Base-by-base conservation (phyloP, 1,284 basidiomycete species). In the Flammula alnicola region DNA sequence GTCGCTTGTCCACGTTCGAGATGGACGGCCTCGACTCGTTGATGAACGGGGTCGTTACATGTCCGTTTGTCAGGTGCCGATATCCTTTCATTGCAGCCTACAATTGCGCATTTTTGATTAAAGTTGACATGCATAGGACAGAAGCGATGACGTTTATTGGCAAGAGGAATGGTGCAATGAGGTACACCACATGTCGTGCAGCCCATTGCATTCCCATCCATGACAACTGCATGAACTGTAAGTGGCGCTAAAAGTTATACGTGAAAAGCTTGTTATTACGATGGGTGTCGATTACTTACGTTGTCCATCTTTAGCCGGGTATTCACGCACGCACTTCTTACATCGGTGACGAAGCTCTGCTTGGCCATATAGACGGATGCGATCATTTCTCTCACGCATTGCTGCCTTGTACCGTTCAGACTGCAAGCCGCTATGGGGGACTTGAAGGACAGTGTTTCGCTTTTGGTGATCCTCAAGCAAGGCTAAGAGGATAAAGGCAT, bases 321-420 rank as follows among this genome's bases (percentile, higher is more conserved):
- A 22, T 12, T 19, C 7, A 4, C 12, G 23, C 20, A 31, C 17
- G 20, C 62, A 65, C 25, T 49, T 54, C 3, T 58, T 14, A 25
- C 62, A 63, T 14, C 36, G 53, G n/a, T 63, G 60, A 0, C 17
- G 0, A 19, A 60, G 17, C 29, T 63, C 56, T 0, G 51, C 47
- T 11, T 66, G 61, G 0, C 58, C 57, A 4, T 45, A 31, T 7
- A 57, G 20, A 35, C 0, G 14, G 12, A 64, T 59, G 4, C 26
- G 31, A 0, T 42, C 1, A 9, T 64, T 65, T 0, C 31, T 12
- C 20, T 16, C 14, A 20, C 35, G 20, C 3, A 23, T 44, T 2
- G 30, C 4, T 17, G 7, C 20, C 20, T 22, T 31, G 30, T 20
- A 38, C 17, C 36, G 14, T 11, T 19, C 36, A 14, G 36, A 17